These are phyloP conservation scores for Prunus dulcis DNA, from an alignment of 306 rosid species.

Conservation along the genomic window DNA sequence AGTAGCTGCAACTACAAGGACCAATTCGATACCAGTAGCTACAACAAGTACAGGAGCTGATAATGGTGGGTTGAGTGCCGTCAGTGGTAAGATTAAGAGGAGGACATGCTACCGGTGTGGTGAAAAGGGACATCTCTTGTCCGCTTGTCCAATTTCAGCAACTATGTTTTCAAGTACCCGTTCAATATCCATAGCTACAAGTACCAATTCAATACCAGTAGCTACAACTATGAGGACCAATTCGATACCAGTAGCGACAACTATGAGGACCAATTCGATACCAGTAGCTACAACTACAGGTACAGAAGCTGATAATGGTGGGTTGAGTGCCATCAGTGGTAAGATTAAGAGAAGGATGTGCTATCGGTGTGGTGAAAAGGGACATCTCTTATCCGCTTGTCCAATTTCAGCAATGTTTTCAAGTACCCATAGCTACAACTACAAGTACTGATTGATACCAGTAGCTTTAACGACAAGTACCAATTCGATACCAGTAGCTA, in stretches of 20 bases:
- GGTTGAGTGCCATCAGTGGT: slow-evolving; percentile 28
- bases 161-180: not conserved
- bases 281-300: not conserved
- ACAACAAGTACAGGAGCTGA: not conserved
- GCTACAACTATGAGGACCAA: slow-evolving; percentile 3
- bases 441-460: not conserved
- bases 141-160: slow-evolving; percentile 48
- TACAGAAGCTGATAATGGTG: not conserved
- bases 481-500: slow-evolving; percentile 15
- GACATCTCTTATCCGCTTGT: slow-evolving; percentile 55
- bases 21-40: not conserved
- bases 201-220: not conserved
- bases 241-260: not conserved
- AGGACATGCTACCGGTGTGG: slow-evolving; percentile 76
- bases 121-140: slow-evolving; percentile 63
- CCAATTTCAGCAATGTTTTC: slow-evolving; percentile 28
- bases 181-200: not conserved
- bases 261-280: not conserved
- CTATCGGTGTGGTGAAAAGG: slow-evolving; percentile 77
- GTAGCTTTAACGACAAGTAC: not conserved
- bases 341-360: slow-evolving; percentile 71
- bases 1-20: not conserved
- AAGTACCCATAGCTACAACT: not conserved
- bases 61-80: not conserved
- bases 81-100: slow-evolving; percentile 58